Base-by-base conservation (phyloP, 2,329 filamentous ascomycete species). In the Neospermospora avenae region DNA sequence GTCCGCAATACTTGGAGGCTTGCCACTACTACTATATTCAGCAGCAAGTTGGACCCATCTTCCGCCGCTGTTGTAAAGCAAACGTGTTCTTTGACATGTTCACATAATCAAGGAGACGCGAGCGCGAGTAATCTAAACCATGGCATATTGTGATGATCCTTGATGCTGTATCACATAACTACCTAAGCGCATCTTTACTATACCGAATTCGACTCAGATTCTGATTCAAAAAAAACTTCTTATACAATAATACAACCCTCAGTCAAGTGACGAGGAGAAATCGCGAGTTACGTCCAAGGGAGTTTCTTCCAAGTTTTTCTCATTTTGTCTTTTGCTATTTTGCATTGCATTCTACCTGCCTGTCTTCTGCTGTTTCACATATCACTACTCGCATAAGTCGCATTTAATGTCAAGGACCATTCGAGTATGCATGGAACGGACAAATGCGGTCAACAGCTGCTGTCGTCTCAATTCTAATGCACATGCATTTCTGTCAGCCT, bases 51-150 rank as follows among this genome's bases (percentile, higher is more conserved):
- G 46, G 46, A 31, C n/a, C 46, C 20, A 28, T 51, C 34, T 20
- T 28, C 28, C 46, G 28, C 46, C 46, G 28, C n/a, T n/a, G 35
- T 35, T 20, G 46, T 51, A 51, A 51, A 51, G 46, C 46, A 51
- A 51, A 25, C 28, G 46, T 51, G 46, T 51, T 37, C 31, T 18
- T 20, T 35, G 18, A 14, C 16, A 34, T 31, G 25, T n/a, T 49
- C 25, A 51, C 18, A 51, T 35, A 51, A 51, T 51, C 31, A 35
- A 3, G 46, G 28, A 51, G 8, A 51, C 13, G 28, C n/a, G 18
- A 51, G 28, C 31, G 25, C 18, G 39, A 35, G 28, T 22, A 51
- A 22, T n/a, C n/a, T n/a, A 34, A n/a, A 34, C 45, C 46, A 35
- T 51, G 31, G 28, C 46, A 51, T 31, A n/a, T 31, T 10, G 11